These are phyloP conservation scores for Gigaspora rosea DNA, from an alignment of 192 early-diverging fungal species.

Conservation along the genomic window DNA sequence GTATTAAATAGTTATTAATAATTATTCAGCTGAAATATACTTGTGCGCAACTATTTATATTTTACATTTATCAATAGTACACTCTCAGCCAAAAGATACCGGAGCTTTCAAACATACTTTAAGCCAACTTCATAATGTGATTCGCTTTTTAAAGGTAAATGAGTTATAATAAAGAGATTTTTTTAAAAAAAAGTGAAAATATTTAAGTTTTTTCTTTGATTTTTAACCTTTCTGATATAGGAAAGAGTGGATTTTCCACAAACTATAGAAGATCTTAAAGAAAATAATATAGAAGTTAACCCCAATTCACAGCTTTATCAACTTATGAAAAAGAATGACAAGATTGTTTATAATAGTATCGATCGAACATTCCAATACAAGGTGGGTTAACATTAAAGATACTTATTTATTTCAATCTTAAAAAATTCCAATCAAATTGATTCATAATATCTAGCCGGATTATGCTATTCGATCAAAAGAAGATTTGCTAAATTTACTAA, in stretches of 20 bases:
- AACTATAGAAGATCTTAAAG: conserved; percentile 45
- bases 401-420: not conserved
- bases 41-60: too few relatives aligned
- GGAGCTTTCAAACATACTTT: conserved; percentile 54
- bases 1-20: too few relatives aligned
- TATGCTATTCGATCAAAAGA: conserved; percentile 71
- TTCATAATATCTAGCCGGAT: conserved; percentile 49
- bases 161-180: not conserved
- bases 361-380: conserved; percentile 71
- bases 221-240: conserved; percentile 1
- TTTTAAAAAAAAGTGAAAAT: not conserved
- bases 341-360: conserved; percentile 59
- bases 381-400: conserved; percentile 33
- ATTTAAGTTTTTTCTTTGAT: conserved; percentile 6
- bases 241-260: conserved; percentile 61
- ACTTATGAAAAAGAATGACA: conserved; percentile 50
- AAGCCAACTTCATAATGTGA: conserved; percentile 56
- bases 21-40: too few relatives aligned
- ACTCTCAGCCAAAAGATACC: conserved; percentile 60
- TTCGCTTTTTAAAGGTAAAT: conserved; percentile 56
- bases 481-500: conserved; percentile 67
- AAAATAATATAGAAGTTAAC: too few relatives aligned
- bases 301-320: too few relatives aligned
- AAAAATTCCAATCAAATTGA: not conserved
- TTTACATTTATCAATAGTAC: conserved; percentile 32